Conservation (phyloP, 2,329 filamentous ascomycete genomes). For the Curvularia hawaiiensis region DNA sequence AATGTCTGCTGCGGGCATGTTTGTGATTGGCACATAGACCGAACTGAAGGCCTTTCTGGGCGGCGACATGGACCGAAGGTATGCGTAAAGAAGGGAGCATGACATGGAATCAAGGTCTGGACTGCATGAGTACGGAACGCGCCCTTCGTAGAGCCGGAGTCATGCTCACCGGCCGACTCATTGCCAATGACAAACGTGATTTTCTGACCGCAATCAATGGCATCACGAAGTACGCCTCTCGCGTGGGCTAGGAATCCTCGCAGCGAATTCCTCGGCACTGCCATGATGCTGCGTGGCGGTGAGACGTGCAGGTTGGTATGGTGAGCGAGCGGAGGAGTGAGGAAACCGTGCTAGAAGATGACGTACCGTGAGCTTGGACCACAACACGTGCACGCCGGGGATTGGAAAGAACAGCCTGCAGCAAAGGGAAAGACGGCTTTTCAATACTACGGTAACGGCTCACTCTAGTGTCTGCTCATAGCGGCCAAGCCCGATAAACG, state of each 20-base stretch:
- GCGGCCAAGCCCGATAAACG: not conserved
- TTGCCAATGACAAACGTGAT: conserved; percentile 60
- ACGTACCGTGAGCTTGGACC: conserved; percentile 23
- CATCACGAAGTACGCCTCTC: conserved; percentile 49
- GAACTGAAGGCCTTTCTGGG: conserved; percentile 51
- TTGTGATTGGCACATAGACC: conserved; percentile 74
- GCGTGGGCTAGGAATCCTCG: conserved; percentile 54
- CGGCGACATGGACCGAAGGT: conserved; percentile 67
- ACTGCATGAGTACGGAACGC: conserved; percentile 19
- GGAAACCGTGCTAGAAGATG: conserved; percentile 14
- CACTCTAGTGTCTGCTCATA: not conserved
- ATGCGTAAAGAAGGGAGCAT: conserved; percentile 74
- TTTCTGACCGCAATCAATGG: conserved; percentile 47
- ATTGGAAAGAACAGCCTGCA: conserved; percentile 3
- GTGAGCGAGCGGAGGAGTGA: conserved; percentile 7
- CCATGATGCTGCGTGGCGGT: conserved; percentile 39
- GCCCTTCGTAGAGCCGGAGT: conserved; percentile 4
- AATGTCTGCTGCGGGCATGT: conserved; percentile 71
- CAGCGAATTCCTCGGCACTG: conserved; percentile 53
- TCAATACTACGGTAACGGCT: not conserved
- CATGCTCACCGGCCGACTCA: conserved; percentile 54
- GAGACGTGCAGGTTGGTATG: conserved; percentile 8
- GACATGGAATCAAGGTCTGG: conserved; percentile 82
- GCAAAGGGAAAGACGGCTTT: not conserved
- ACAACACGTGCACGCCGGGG: conserved; percentile 15